Percentiles rank a stretch among this genome's conserved stretches.
Conservation (phyloP, 2,329 filamentous ascomycete genomes). For the Fusarium incarnatum region DNA sequence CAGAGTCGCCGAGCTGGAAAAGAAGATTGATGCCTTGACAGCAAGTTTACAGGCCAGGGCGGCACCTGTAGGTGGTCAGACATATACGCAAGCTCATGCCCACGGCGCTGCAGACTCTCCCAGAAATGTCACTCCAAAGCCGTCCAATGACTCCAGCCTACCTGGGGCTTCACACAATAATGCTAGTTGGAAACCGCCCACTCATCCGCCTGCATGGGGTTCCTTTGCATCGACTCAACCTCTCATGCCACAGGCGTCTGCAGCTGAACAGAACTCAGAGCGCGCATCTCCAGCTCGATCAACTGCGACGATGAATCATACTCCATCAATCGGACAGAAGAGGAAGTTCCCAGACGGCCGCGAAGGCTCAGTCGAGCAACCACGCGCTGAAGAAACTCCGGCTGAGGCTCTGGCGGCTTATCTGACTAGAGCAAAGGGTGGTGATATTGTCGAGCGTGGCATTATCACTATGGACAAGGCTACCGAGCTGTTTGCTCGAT, state of each 20-base stretch:
- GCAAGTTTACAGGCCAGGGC: conserved; percentile 75
- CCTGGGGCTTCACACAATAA: conserved; percentile 18
- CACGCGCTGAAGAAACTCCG: conserved; percentile 23
- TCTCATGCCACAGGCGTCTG: conserved; percentile 10
- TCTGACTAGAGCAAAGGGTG: conserved; percentile 46
- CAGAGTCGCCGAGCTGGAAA: conserved; percentile 88
- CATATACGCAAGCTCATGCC: conserved; percentile 4
- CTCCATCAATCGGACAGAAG: conserved; percentile 47
- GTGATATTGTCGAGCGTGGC: conserved; percentile 69
- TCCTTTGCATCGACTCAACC: conserved; percentile 23
- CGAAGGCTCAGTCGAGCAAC: conserved; percentile 31
- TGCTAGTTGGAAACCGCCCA: conserved; percentile 18
- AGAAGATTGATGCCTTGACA: conserved; percentile 90
- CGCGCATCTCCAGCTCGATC: conserved; percentile 21
- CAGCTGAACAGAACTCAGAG: conserved; percentile 32
- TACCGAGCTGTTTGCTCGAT: conserved; percentile 66
- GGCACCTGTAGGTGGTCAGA: conserved; percentile 34
- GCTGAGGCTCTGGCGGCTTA: conserved; percentile 39
- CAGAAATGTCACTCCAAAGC: conserved; percentile 14
- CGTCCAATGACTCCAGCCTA: conserved; percentile 14
- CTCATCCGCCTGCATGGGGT: conserved; percentile 35
- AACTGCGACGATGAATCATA: conserved; percentile 10
- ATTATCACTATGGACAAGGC: conserved; percentile 68
- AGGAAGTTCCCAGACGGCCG: conserved; percentile 47
- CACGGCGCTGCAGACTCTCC: conserved; percentile 26